Evolutionary conservation across 1,139 yeast genomes (phyloP), one percentile per base, ranked within the genome.

Genomic region (Nakaseomyces bracarensis): DNA sequence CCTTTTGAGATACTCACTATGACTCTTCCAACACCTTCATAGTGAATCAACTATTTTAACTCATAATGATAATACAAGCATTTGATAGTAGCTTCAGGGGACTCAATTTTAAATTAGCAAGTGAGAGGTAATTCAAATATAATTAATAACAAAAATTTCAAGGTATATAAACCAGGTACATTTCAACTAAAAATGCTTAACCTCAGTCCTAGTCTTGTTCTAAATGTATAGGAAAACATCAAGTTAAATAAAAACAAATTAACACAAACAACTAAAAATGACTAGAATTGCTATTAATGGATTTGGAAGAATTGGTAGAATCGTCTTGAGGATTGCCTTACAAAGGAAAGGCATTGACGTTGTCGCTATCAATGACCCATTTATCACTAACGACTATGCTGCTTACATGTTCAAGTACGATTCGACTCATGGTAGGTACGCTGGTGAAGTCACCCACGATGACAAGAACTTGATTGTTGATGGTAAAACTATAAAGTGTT

Each of bases 331-430:
- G 80, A 70, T 82, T 61, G 89, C 89, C 56, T 68, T 81, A 57
- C 45, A 66, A 47, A 79, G 87, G 75, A 65, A 70, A 53, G 83
- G 78, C 72, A 71, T 82, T 63, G 74, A 77, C 52, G 80, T 82
- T 55, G 84, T 82, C 52, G 89, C 86, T 52, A 66, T 82, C 74
- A 82, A 82, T 66, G 91, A 82, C 68, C 93, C 93, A 47, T 82
- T 82, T 72, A 82, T 82, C 66, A 76, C 81, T 52, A 74, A 84
- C 51, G 91, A 82, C 56, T 82, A 82, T 66, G 91, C 91, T 61
- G 77, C 91, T 52, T 82, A 82, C 76, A 78, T 82, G 84, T 82
- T 82, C 80, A 81, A 82, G 72, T 82, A 82, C 70, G 93, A 82
- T 68, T 82, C 93, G 49, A 82, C 91, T 54, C 93, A 82, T 74